Percentiles rank a stretch among this genome's conserved stretches.
Conservation (phyloP, 441 rosid genomes). For the Arabidopsis lyrata region DNA sequence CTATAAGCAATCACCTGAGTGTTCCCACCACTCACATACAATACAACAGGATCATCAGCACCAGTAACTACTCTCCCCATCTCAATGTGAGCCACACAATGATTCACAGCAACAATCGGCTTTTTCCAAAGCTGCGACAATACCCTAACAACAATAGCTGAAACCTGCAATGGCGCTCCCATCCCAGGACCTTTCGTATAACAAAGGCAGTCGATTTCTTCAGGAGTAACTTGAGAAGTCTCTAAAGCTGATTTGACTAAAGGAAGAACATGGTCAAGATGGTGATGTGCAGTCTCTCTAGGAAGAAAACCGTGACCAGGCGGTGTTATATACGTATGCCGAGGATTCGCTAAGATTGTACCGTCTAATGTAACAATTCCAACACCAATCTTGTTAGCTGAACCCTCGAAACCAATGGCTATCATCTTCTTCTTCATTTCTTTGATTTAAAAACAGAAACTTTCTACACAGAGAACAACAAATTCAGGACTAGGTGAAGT, state of each 20-base stretch:
- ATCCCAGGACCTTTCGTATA: conserved; percentile 96
- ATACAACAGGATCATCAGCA: conserved; percentile 87
- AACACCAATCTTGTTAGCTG: conserved; percentile 92
- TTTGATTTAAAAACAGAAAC: background rate
- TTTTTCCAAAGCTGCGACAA: conserved; percentile 89
- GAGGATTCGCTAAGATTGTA: conserved; percentile 85
- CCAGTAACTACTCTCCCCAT: conserved; percentile 96
- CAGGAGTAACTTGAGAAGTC: conserved; percentile 63
- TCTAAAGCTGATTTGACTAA: conserved; percentile 72
- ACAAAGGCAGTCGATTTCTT: conserved; percentile 86
- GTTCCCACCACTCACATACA: conserved; percentile 97
- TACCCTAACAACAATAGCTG: conserved; percentile 76
- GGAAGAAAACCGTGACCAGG: conserved; percentile 99
- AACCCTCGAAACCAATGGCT: conserved; percentile 92
- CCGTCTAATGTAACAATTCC: conserved; percentile 89
- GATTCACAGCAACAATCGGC: conserved; percentile 86
- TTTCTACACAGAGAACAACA: conserved; percentile 16
- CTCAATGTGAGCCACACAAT: conserved; percentile 96
- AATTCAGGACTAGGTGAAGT: background rate
- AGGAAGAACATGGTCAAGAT: conserved; percentile 79
- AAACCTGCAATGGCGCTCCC: conserved; percentile 94
- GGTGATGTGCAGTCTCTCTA: conserved; percentile 95
- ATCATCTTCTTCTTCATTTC: conserved; percentile 77
- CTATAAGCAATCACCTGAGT: conserved; percentile 98
- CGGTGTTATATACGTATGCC: conserved; percentile 93